These are phyloP conservation scores for Boletus rubropictus DNA, from an alignment of 768 basidiomycete genomes.

Conservation along the genomic window DNA sequence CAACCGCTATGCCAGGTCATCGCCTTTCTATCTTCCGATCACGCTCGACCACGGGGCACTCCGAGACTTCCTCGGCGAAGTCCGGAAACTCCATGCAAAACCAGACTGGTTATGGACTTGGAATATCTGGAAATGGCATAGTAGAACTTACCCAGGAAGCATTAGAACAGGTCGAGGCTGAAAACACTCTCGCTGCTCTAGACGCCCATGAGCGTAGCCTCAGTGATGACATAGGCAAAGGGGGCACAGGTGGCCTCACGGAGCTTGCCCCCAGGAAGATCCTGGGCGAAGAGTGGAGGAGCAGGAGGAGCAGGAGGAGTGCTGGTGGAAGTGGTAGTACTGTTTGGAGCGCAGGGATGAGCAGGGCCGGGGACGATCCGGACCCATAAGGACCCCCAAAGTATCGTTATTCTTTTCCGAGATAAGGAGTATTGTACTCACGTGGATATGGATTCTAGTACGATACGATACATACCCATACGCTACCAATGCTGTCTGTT, in stretches of 20 bases:
- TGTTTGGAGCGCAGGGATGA: constrained; percentile 85
- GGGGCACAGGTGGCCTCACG: constrained; percentile 69
- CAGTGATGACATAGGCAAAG: constrained; percentile 72
- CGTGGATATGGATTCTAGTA: constrained; percentile 19
- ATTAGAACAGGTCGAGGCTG: constrained; percentile 72
- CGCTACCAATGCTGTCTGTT: constrained; percentile 16
- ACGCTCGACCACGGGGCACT: constrained; percentile 37
- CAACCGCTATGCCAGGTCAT: constrained; percentile 28
- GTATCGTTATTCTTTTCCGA: constrained; percentile 1
- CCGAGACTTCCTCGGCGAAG: constrained; percentile 45
- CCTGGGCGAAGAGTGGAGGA: constrained; percentile 48
- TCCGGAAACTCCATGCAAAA: constrained; percentile 39
- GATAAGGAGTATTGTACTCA: constrained; percentile 10
- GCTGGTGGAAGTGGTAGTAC: constrained; percentile 69
- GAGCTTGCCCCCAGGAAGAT: constrained; percentile 54
- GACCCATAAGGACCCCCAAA: constrained; percentile 25
- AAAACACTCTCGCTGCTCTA: constrained; percentile 67
- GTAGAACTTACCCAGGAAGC: constrained; percentile 66
- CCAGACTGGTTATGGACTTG: constrained; percentile 29
- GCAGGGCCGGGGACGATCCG: constrained; percentile 47
- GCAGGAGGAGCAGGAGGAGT: constrained; percentile 44
- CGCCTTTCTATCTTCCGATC: constrained; percentile 73
- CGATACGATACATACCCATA: constrained; percentile 19
- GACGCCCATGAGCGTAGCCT: constrained; percentile 73
- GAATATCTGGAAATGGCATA: constrained; percentile 22